Percentiles rank a stretch among this genome's conserved stretches.
phyloP scores from a whole-genome alignment of 148 eudicot species.

The Rhododendron mucronatum region DNA sequence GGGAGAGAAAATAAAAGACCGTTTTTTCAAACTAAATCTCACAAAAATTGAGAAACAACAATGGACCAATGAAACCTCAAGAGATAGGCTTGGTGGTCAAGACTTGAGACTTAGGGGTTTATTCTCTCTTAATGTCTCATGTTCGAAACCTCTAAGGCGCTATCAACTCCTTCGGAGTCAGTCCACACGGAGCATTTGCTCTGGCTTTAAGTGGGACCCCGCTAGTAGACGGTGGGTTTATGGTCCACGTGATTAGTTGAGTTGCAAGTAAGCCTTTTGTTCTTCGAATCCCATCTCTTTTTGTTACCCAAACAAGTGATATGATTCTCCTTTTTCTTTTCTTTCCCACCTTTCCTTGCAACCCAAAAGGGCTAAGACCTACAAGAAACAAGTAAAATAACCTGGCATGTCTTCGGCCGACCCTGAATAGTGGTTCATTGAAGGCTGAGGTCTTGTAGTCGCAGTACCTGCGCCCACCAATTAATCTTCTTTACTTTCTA shows the following conservation, averaged over 20 bases:
- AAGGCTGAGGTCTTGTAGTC: conserved; percentile 56
- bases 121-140: no score
- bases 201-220: neutral
- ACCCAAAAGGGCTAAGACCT: neutral
- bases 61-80: neutral
- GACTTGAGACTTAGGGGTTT: neutral
- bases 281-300: neutral
- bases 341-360: neutral
- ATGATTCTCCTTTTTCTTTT: neutral
- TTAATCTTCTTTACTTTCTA: neutral
- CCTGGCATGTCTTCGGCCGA: conserved; percentile 68
- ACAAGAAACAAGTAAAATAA: neutral
- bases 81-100: neutral
- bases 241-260: neutral
- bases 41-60: neutral
- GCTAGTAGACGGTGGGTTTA: no score
- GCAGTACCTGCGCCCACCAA: conserved; percentile 49
- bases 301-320: neutral
- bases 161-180: neutral
- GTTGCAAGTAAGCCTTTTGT: neutral
- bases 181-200: neutral
- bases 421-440: conserved; percentile 51
- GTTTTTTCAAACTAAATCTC: neutral
- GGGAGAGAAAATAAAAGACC: neutral
- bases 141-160: neutral